A percentile compares a stretch with the other conserved stretches of the same genome.
These are phyloP conservation scores for Trypethelium eluteriae DNA, from an alignment of 495 filamentous ascomycete genomes.

Conservation along the genomic window DNA sequence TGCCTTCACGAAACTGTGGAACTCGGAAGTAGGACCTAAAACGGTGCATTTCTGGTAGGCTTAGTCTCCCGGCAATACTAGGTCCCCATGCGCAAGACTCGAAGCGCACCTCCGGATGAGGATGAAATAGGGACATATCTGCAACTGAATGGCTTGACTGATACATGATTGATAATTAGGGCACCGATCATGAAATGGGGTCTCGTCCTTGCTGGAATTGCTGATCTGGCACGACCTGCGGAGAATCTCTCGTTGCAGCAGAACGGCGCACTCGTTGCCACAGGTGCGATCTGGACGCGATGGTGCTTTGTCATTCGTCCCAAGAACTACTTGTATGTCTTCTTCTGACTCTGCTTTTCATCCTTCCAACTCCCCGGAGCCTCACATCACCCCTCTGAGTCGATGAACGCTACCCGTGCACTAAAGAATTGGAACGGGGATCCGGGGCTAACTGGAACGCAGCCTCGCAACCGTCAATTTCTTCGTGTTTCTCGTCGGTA, in stretches of 20 bases:
- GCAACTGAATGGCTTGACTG: too few relatives aligned
- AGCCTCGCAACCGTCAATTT: slow-evolving; percentile 95
- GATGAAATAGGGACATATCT: too few relatives aligned
- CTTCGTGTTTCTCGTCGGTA: slow-evolving; percentile 84
- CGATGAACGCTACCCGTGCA: too few relatives aligned
- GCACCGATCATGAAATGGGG: slow-evolving; percentile 54
- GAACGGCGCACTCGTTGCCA: slow-evolving; percentile 77
- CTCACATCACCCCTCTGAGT: slow-evolving; percentile 46
- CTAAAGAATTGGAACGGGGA: not conserved
- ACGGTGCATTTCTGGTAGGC: slow-evolving; percentile 99
- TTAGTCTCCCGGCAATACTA: slow-evolving; percentile 28
- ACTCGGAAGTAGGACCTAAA: slow-evolving; percentile 80
- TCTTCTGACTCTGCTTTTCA: not conserved
- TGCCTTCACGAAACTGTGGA: slow-evolving; percentile 68
- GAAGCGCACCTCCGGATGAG: too few relatives aligned
- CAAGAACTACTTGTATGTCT: slow-evolving; percentile 73
- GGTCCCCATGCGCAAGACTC: too few relatives aligned
- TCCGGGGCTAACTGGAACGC: not conserved
- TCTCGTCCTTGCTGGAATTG: slow-evolving; percentile 82
- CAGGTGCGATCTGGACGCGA: slow-evolving; percentile 94
- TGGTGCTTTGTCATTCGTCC: slow-evolving; percentile 98
- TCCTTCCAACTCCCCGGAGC: slow-evolving; percentile 35
- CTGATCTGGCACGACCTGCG: slow-evolving; percentile 86
- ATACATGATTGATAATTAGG: slow-evolving; percentile 11
- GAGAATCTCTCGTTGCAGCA: slow-evolving; percentile 86